Evolutionary conservation across 148 eudicot species (phyloP).

Genomic region (Vaccinium myrtillus): DNA sequence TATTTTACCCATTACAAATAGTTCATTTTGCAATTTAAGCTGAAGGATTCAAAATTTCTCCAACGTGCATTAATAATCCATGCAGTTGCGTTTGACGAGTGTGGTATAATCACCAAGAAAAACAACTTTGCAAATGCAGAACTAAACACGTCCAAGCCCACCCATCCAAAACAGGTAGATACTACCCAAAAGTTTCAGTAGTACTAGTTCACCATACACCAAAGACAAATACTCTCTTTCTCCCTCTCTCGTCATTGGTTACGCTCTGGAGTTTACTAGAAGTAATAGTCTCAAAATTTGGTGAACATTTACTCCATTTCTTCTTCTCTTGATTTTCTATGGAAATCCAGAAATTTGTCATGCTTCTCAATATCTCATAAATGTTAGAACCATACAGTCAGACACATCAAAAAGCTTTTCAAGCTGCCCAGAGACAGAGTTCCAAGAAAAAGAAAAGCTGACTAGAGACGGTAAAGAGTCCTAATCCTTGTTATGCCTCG

Average conservation of each 20-base stretch:
- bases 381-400: not conserved
- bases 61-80: not conserved
- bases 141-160: not conserved
- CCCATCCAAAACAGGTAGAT: not conserved
- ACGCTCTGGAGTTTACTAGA: not conserved
- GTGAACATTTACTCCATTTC: not conserved
- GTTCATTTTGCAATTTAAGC: not conserved
- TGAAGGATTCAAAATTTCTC: not conserved
- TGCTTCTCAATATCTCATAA: not conserved
- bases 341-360: not conserved
- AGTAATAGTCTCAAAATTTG: not conserved
- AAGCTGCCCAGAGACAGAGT: not conserved
- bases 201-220: not conserved
- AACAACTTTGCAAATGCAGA: not conserved
- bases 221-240: not conserved
- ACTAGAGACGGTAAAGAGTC: not conserved
- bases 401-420: not conserved
- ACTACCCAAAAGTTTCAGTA: not conserved
- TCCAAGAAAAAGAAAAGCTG: not conserved
- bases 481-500: not conserved
- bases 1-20: not conserved
- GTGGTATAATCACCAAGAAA: not conserved
- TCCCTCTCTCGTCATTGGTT: no score
- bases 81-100: not conserved
- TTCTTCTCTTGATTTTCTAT: not conserved